These are phyloP conservation scores for Xylaria sp. DNA, from an alignment of 2,329 filamentous ascomycete species.

Conservation along the genomic window DNA sequence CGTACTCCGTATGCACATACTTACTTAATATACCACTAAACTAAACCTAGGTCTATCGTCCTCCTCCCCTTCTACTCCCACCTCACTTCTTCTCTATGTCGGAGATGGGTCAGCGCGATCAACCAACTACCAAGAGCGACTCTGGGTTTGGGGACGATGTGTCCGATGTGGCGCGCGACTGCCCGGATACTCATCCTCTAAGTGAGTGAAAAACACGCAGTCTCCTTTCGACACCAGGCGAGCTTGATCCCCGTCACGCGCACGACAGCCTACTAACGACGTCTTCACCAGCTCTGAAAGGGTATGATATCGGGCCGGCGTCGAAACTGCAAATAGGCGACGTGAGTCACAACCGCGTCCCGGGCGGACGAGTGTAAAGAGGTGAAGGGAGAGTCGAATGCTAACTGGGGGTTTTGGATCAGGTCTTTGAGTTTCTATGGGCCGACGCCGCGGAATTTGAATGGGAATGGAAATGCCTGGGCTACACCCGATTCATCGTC, in stretches of 20 bases:
- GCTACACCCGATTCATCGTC: constrained; percentile 42
- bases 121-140: constrained; percentile 40
- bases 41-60: constrained; percentile 24
- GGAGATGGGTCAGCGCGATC: constrained; percentile 42
- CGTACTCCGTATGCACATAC: no score
- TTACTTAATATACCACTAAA: background rate
- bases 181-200: constrained; percentile 37
- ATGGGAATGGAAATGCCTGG: constrained; percentile 44
- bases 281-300: constrained; percentile 35
- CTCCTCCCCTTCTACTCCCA: constrained; percentile 23
- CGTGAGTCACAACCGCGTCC: constrained; percentile 30
- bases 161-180: constrained; percentile 35
- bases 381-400: constrained; percentile 1
- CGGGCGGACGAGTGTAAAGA: background rate
- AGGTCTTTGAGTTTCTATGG: constrained; percentile 45
- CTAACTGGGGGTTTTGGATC: constrained; percentile 8
- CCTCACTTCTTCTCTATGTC: constrained; percentile 33
- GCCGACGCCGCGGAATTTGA: constrained; percentile 41
- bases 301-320: constrained; percentile 41
- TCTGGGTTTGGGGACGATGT: constrained; percentile 41
- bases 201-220: constrained; percentile 35
- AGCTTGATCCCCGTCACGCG: background rate
- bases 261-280: constrained; percentile 12
- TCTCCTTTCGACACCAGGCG: background rate
- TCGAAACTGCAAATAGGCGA: constrained; percentile 41